Conservation (phyloP, 208 protist species). For the Wallacemonas sp. region DNA sequence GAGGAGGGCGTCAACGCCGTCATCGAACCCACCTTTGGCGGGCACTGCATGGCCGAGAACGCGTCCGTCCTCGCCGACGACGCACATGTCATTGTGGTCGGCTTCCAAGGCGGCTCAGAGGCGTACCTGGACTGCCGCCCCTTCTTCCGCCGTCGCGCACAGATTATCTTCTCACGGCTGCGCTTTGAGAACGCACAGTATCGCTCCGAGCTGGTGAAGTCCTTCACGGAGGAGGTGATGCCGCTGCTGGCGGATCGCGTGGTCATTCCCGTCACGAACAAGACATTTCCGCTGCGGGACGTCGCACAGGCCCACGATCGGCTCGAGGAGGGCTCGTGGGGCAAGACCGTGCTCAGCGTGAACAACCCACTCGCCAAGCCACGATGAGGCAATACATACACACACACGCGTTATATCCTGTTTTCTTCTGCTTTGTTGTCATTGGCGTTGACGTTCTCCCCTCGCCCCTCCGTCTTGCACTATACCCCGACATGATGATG, state of each 20-base stretch:
- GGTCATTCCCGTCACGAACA: conserved; percentile 64
- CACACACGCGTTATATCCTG: conserved; percentile 1
- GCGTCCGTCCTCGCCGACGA: conserved; percentile 59
- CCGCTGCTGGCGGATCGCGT: conserved; percentile 52
- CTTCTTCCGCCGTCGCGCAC: conserved; percentile 60
- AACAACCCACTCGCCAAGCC: conserved; percentile 12
- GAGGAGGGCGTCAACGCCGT: conserved; percentile 63
- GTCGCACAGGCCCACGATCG: conserved; percentile 60
- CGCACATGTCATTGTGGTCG: conserved; percentile 64
- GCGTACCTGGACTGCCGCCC: conserved; percentile 64
- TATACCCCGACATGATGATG: too few species aligned
- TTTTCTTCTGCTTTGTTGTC: conserved; percentile 11
- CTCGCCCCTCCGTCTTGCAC: too few species aligned
- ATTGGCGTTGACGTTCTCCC: too few species aligned
- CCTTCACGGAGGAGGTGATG: conserved; percentile 61
- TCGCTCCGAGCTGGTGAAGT: conserved; percentile 52
- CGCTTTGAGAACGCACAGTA: conserved; percentile 60
- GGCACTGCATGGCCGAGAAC: conserved; percentile 70
- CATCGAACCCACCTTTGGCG: conserved; percentile 80
- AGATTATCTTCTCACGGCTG: conserved; percentile 75
- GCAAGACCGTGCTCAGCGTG: conserved; percentile 70
- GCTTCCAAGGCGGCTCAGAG: conserved; percentile 60
- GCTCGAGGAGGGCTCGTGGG: conserved; percentile 59
- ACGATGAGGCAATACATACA: background rate
- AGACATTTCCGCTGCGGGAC: conserved; percentile 68